Evolutionary conservation across 768 basidiomycete genomes (phyloP), one percentile per base, ranked within the genome.

Genomic region (Crucibulum laeve): DNA sequence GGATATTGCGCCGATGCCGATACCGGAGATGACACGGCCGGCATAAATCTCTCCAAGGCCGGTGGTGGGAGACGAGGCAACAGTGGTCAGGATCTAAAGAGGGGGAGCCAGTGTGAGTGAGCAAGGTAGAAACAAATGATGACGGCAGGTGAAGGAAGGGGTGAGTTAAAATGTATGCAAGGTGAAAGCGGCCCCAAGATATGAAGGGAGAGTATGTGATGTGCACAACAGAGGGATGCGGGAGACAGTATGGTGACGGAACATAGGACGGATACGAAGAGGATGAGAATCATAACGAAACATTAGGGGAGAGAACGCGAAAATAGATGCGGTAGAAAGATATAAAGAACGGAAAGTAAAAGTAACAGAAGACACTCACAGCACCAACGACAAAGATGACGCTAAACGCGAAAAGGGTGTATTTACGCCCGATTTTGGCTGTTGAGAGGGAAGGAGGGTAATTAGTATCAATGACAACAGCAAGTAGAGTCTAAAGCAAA

Each of bases 1-100:
- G 10, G 70, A 88, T 50, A 92, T 89, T 4, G 74, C 84, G 52
- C 91, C 91, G 38, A 92, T 83, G 30, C 90, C 91, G 22, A 90
- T 33, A 41, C 91, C 90, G 15, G 84, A 78, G 38, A 91, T 67
- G 30, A 90, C 84, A 44, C 91, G 84, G 21, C 91, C 91, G 10
- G 74, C 76, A 56, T 91, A 91, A 48, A 92, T 88, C 56, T 83
- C 77, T 18, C 68, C 67, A 6, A 91, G 62, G 3, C 84, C 84
- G 8, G 69, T 72, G 28, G 55, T 54, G 4, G 67, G 59, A 10
- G 76, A 71, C 33, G 70, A 67, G 1, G 88, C 82, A 3, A 82
- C 65, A 5, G 85, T 91, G 50, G 85, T 81, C 15, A 91, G 68
- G 43, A 87, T 74, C 87, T 87, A 51, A 7, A 28, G 15, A 33